Percentiles rank a stretch among this genome's conserved stretches.
These are phyloP conservation scores for Leptomonas seymouri DNA, from an alignment of 208 protist genomes.

Conservation along the genomic window DNA sequence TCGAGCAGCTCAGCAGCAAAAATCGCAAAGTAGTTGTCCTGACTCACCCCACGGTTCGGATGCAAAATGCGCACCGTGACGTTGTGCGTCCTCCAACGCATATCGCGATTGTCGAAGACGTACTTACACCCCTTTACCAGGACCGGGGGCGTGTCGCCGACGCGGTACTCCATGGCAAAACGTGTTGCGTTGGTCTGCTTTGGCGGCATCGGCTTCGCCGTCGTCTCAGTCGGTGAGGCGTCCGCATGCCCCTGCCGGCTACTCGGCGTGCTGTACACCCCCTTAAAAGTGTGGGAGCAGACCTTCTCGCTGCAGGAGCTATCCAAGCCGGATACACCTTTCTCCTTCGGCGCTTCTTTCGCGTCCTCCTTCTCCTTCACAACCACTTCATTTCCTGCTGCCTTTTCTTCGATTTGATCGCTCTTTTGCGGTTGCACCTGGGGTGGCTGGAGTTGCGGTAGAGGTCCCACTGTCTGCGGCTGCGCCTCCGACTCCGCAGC, in stretches of 20 bases:
- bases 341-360: not conserved
- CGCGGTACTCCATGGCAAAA: slow-evolving; percentile 8
- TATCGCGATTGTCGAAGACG: slow-evolving; percentile 27
- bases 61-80: slow-evolving; percentile 49
- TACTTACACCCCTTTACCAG: slow-evolving; percentile 34
- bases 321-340: slow-evolving; percentile 10
- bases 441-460: not conserved
- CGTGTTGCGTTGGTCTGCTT: slow-evolving; percentile 4
- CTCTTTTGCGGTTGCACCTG: not conserved
- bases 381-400: not conserved
- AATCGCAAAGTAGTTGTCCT: slow-evolving; percentile 59
- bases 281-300: not conserved
- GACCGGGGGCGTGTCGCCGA: slow-evolving; percentile 26
- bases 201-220: slow-evolving; percentile 6
- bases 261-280: not conserved
- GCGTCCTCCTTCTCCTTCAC: not conserved
- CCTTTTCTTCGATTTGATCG: not conserved
- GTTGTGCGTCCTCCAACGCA: slow-evolving; percentile 37
- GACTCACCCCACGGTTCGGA: slow-evolving; percentile 45
- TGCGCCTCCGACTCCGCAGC: not conserved
- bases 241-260: not conserved
- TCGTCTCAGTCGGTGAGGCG: not conserved
- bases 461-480: no score
- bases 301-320: slow-evolving; percentile 21
- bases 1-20: slow-evolving; percentile 50